Base-by-base conservation (phyloP, 345 rosid species). In the Melaleuca alternifolia region DNA sequence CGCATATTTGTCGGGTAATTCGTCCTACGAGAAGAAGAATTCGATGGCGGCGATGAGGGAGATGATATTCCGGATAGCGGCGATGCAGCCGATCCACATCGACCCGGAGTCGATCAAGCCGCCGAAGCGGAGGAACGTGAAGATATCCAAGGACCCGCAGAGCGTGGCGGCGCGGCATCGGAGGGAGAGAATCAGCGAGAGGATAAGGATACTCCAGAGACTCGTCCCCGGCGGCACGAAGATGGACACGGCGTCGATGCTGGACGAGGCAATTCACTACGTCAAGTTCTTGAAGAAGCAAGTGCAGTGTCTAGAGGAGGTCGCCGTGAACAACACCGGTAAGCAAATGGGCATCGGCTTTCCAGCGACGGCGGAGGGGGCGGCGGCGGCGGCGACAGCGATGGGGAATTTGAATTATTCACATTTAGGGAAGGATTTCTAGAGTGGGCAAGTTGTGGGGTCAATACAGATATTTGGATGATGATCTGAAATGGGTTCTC, bases 161-260 rank as follows among this genome's bases (percentile, higher is more conserved):
- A 97, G 99, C 86, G 96, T 97, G 61, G 99, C 98, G 6, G 98
- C 99, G 20, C 89, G 98, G 87, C 99, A 95, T 61, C 86, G 98
- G 76, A 92, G 99, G 88, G 99, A 96, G 87, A 90, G 95, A 89
- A 94, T 97, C 85, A 96, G 98, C 83, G 99, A 97, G 89, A 89
- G 95, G 93, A 96, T 97, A 37, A 90, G 99, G 92, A 96, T 96
- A 79, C 91, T 96, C 85, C 99, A 97, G 89, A 90, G 98, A 89
- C 92, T 97, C n/a, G 99, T 97, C n/a, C 98, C 99, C 0, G 98
- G 99, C n/a, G 98, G 99, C 2, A 97, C 95, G 46, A 97, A 95
- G 88, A 97, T 96, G 99, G 99, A 96, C 89, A 97, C 98, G 28
- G 98, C 98, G 79, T 96, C 98, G 0, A 97, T 97, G 99, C 88